These are phyloP conservation scores for Syncephalastrum contaminatum DNA, from an alignment of 371 early-diverging fungal genomes.

Conservation along the genomic window DNA sequence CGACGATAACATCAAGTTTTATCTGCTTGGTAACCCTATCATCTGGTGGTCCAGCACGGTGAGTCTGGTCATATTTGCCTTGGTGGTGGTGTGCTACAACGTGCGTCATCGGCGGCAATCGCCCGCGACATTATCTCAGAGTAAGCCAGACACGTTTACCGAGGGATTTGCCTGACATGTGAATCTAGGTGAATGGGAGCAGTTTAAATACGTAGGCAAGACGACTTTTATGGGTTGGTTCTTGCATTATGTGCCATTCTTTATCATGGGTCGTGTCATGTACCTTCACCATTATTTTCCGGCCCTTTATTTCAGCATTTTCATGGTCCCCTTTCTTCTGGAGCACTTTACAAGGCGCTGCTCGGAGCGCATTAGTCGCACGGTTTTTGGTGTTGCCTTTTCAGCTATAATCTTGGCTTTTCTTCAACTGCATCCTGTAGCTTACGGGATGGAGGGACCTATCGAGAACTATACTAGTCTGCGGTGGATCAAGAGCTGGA, in stretches of 20 bases:
- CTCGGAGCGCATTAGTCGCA: constrained; percentile 22
- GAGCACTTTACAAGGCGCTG: constrained; percentile 62
- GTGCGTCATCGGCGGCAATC: too few relatives aligned
- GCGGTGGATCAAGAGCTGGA: constrained; percentile 58
- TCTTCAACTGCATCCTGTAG: constrained; percentile 78
- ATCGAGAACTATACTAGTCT: constrained; percentile 52
- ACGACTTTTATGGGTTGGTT: constrained; percentile 89
- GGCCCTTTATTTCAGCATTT: constrained; percentile 92
- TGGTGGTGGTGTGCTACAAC: too few relatives aligned
- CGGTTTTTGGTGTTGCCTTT: constrained; percentile 51
- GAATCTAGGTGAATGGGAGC: constrained; percentile 65
- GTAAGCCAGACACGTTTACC: too few relatives aligned
- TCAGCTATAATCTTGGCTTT: constrained; percentile 55
- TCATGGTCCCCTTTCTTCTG: constrained; percentile 69
- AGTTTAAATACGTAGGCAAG: constrained; percentile 72
- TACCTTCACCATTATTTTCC: constrained; percentile 99
- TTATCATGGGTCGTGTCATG: constrained; percentile 96
- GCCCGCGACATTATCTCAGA: too few relatives aligned
- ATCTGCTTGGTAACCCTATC: constrained; percentile 95
- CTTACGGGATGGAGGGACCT: constrained; percentile 86
- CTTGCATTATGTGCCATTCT: constrained; percentile 97
- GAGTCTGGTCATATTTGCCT: constrained; percentile 37
- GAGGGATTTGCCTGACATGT: neutral
- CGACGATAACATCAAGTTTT: constrained; percentile 88
- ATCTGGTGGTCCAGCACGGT: constrained; percentile 91